These are phyloP conservation scores for Alternaria conjuncta DNA, from an alignment of 2,329 filamentous ascomycete genomes.

Conservation along the genomic window DNA sequence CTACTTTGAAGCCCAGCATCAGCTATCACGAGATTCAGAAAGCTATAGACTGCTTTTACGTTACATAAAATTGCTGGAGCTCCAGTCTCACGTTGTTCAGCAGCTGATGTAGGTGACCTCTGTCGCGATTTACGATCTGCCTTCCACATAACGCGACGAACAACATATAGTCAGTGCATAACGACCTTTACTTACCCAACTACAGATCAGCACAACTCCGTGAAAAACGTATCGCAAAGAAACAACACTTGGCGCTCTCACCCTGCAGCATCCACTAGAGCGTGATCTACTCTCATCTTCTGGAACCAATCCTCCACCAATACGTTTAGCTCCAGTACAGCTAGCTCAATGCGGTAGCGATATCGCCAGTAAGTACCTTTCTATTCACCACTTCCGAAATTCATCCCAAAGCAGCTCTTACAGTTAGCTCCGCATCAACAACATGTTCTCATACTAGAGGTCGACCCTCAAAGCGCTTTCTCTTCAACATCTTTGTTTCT, in stretches of 20 bases:
- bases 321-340: neutral
- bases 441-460: neutral
- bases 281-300: neutral
- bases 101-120: slow-evolving; percentile 2
- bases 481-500: neutral
- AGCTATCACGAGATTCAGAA: neutral
- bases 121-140: slow-evolving; percentile 3
- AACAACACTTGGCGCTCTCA: neutral
- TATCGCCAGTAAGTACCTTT: slow-evolving; percentile 10
- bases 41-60: neutral
- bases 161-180: slow-evolving; percentile 4
- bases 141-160: slow-evolving; percentile 7
- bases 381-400: neutral
- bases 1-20: slow-evolving; percentile 10
- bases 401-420: neutral
- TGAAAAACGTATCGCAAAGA: neutral
- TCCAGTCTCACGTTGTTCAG: neutral
- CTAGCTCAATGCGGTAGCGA: slow-evolving; percentile 22
- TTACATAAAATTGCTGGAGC: neutral
- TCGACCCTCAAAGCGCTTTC: neutral
- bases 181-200: slow-evolving; percentile 8
- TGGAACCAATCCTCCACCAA: neutral
- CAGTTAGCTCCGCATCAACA: neutral
- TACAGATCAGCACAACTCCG: slow-evolving; percentile 1
- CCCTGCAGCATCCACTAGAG: neutral